Conservation (phyloP, 495 filamentous ascomycete genomes). For the Pseudevernia furfuracea region DNA sequence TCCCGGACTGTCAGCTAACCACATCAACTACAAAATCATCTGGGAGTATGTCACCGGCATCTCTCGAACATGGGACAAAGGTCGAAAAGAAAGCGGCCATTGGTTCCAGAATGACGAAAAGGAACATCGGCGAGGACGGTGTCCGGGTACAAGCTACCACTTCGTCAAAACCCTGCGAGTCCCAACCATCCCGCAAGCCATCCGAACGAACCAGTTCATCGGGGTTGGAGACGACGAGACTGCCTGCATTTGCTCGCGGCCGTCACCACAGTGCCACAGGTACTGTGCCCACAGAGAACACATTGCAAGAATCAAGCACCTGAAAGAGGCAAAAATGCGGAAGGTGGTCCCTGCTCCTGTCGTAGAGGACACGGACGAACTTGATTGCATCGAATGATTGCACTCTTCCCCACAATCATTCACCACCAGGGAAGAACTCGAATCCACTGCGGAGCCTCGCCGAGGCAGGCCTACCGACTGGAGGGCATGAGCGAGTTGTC, state of each 20-base stretch:
- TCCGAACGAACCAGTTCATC: background rate
- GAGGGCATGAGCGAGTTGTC: background rate
- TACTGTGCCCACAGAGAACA: background rate
- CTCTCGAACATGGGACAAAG: background rate
- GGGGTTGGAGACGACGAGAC: background rate
- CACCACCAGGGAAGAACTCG: background rate
- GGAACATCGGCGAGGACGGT: too few species aligned
- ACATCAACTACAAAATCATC: background rate
- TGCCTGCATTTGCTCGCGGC: background rate
- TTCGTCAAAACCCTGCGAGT: background rate
- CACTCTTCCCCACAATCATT: background rate
- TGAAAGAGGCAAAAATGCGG: background rate
- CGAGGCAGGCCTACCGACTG: too few species aligned
- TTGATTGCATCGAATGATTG: background rate
- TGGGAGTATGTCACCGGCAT: background rate
- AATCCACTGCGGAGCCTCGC: too few species aligned
- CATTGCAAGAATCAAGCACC: background rate
- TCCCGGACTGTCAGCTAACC: background rate
- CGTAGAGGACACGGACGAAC: background rate
- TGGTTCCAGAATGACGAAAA: too few species aligned
- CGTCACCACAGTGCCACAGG: background rate
- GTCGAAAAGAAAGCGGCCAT: too few species aligned
- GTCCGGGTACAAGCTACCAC: too few species aligned
- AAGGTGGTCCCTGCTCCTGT: background rate
- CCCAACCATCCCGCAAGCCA: background rate